A percentile compares a stretch with the other conserved stretches of the same genome.
These are phyloP conservation scores for Cyanidioschyzon merolae DNA, from an alignment of 23 red algal species.

Conservation along the genomic window DNA sequence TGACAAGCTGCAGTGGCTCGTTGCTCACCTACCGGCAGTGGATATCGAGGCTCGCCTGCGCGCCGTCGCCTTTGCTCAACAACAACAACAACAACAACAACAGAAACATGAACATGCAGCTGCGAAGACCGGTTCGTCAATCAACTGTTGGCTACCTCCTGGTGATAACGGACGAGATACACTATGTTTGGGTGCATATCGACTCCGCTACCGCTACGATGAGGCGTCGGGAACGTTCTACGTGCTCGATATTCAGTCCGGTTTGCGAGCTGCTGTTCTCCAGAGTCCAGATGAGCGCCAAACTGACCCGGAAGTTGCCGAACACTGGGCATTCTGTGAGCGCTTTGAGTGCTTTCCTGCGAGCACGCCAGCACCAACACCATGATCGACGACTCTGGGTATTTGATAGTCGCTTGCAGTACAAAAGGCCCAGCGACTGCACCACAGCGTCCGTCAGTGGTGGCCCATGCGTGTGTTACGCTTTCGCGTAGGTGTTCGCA, in stretches of 20 bases:
- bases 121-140: too few species aligned
- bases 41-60: neutral
- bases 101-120: neutral
- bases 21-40: neutral
- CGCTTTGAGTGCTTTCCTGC: too few species aligned
- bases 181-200: neutral
- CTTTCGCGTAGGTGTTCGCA: too few species aligned
- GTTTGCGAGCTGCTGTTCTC: neutral
- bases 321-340: neutral
- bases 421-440: too few species aligned
- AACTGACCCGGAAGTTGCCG: neutral
- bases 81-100: neutral
- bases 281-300: neutral
- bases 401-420: too few species aligned
- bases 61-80: neutral
- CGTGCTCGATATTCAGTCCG: neutral
- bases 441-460: too few species aligned
- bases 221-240: neutral
- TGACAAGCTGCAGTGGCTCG: neutral
- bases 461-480: too few species aligned
- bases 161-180: neutral
- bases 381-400: too few species aligned
- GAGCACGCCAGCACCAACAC: too few species aligned
- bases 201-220: neutral
- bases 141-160: neutral